Conservation (phyloP, 176 grass and related monocot genomes). For the Ensete glaucum region DNA sequence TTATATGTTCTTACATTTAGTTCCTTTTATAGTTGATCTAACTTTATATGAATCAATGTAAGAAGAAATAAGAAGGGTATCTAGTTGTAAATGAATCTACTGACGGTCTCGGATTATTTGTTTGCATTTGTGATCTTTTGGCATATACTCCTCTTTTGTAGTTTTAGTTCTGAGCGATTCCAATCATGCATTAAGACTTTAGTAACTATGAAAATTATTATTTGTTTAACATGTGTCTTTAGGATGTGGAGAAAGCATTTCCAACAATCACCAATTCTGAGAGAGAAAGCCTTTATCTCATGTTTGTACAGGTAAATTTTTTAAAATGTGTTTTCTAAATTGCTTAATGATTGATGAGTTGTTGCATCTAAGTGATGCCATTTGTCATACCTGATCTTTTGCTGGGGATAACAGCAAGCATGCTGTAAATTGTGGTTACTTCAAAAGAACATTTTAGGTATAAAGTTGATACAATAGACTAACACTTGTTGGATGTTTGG, state of each 20-base stretch:
- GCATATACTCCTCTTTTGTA: not conserved
- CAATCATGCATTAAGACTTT: not conserved
- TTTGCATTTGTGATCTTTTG: not conserved
- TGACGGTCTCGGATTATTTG: not conserved
- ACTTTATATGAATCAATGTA: not conserved
- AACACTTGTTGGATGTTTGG: too few species aligned
- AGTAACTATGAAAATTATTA: not conserved
- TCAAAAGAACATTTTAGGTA: not conserved
- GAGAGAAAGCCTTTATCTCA: constrained; percentile 39
- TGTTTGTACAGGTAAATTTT: constrained; percentile 41
- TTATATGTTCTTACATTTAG: not conserved
- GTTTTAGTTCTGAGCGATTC: not conserved
- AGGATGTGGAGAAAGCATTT: constrained; percentile 47
- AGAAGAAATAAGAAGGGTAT: not conserved
- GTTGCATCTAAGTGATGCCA: not conserved
- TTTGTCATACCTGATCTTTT: not conserved
- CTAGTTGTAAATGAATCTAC: not conserved
- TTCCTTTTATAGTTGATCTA: not conserved
- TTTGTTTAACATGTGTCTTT: constrained; percentile 1
- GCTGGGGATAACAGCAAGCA: not conserved
- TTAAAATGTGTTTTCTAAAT: not conserved
- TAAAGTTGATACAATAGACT: too few species aligned
- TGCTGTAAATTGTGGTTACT: not conserved
- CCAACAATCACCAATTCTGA: constrained; percentile 38
- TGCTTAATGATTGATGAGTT: not conserved